Evolutionary conservation across 208 protist species (phyloP).

Genomic region (Endotrypanum monterogeii): DNA sequence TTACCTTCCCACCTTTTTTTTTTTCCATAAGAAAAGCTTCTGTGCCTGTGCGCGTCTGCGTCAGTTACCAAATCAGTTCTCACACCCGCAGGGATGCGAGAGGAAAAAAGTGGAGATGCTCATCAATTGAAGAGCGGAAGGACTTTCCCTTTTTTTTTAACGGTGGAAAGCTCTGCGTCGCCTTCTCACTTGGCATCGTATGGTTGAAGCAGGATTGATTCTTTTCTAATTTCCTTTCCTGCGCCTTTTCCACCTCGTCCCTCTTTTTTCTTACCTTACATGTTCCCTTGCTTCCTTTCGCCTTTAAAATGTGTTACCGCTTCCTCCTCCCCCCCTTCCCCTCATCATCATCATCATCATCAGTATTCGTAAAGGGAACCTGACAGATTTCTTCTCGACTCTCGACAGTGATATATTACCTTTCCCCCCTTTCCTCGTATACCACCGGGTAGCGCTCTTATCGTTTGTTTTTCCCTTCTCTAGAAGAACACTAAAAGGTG

Average conservation of each 20-base stretch:
- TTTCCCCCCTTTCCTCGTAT: not conserved
- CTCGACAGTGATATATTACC: not conserved
- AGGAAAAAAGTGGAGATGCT: not conserved
- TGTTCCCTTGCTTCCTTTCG: no score
- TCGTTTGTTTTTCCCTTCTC: not conserved
- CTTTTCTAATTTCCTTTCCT: constrained; percentile 13
- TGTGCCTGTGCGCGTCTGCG: not conserved
- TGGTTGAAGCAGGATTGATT: not conserved
- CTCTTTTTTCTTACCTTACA: constrained; percentile 19
- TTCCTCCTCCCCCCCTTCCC: not conserved
- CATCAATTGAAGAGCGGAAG: not conserved
- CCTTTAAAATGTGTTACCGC: not conserved
- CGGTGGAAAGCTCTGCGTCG: not conserved
- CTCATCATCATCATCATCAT: no score
- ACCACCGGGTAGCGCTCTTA: not conserved
- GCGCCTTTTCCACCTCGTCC: constrained; percentile 9
- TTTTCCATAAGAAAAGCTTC: not conserved
- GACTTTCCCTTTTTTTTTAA: not conserved
- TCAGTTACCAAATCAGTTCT: not conserved
- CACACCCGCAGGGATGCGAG: not conserved
- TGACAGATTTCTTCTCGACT: constrained; percentile 1
- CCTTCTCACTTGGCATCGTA: not conserved
- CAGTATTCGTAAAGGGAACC: no score
- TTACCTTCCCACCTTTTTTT: not conserved
- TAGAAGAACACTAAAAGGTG: no score